Evolutionary conservation across 306 rosid species (phyloP).

Genomic region (Cucurbita argyrosperma): DNA sequence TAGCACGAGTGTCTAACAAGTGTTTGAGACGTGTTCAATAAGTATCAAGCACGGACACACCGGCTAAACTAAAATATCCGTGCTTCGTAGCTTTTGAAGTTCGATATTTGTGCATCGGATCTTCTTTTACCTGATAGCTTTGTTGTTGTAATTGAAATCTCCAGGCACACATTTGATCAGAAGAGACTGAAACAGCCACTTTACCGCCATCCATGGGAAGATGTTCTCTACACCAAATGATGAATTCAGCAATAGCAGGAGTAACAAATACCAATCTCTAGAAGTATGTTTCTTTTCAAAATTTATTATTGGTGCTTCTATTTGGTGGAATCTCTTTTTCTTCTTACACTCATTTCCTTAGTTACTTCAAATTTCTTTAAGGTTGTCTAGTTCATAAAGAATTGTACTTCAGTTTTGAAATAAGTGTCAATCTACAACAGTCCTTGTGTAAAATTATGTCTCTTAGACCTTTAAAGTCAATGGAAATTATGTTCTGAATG

Average conservation of each 20-base stretch:
- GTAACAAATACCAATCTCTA: not conserved
- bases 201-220: constrained; percentile 99
- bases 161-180: constrained; percentile 96
- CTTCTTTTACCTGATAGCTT: not conserved
- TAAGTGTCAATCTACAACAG: not conserved
- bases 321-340: not conserved
- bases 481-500: not conserved
- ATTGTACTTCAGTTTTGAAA: not conserved
- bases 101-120: not conserved
- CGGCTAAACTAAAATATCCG: too few species aligned
- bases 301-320: not conserved
- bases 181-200: constrained; percentile 97
- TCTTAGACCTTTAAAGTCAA: not conserved
- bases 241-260: constrained; percentile 2
- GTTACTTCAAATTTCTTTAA: not conserved
- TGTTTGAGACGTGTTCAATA: not conserved
- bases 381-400: not conserved
- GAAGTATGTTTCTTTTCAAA: not conserved
- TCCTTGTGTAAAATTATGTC: not conserved
- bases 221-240: constrained; percentile 96
- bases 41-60: not conserved
- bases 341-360: not conserved
- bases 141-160: constrained; percentile 17
- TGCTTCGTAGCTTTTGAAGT: not conserved
- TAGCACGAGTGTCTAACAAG: too few species aligned